These are phyloP conservation scores for Talaromyces stipitatus DNA, from an alignment of 495 filamentous ascomycete genomes.

Conservation along the genomic window DNA sequence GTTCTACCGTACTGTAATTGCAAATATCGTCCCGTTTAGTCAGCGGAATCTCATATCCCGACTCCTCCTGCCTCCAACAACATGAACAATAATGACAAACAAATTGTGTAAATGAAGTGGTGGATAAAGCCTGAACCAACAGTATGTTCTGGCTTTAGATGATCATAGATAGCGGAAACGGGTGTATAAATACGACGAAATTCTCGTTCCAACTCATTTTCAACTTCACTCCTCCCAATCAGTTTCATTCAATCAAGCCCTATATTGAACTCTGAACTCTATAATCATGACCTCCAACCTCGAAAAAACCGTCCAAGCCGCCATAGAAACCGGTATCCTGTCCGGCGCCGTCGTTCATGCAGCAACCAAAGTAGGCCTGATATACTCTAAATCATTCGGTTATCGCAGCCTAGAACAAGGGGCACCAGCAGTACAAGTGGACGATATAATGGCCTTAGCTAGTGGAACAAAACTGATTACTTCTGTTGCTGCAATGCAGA, in stretches of 20 bases:
- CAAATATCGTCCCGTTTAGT: neutral
- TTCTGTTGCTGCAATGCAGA: constrained; percentile 34
- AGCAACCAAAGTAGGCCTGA: neutral
- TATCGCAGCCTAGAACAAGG: neutral
- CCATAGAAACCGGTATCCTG: neutral
- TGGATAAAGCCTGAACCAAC: too few species aligned
- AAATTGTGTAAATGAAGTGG: too few species aligned
- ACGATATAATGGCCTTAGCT: neutral
- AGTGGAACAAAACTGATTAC: constrained; percentile 28
- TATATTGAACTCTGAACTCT: neutral
- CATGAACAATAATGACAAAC: too few species aligned
- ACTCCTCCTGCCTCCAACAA: neutral
- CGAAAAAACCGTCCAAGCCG: neutral
- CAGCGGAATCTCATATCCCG: neutral
- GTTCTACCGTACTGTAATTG: too few species aligned
- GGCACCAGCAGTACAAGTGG: neutral
- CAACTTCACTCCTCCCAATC: neutral
- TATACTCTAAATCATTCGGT: constrained; percentile 2
- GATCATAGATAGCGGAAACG: too few species aligned
- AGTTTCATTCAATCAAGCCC: too few species aligned
- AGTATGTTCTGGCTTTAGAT: too few species aligned
- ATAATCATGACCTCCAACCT: neutral
- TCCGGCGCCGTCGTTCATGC: neutral
- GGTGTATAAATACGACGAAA: too few species aligned
- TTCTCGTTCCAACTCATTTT: neutral